Conservation (phyloP, 148 eudicot genomes). For the Rheum nobile region DNA sequence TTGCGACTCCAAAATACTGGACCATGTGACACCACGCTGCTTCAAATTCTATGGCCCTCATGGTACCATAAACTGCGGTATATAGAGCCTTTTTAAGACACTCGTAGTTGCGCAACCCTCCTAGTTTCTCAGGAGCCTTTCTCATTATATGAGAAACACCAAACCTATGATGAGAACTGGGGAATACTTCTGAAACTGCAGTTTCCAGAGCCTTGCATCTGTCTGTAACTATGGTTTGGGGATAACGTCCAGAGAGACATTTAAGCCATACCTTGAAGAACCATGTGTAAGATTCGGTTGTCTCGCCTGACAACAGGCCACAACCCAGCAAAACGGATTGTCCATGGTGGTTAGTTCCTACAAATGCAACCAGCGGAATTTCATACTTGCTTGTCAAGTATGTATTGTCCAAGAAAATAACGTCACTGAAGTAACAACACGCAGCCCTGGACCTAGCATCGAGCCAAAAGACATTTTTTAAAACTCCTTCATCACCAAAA, state of each 20-base stretch:
- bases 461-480: constrained; percentile 72
- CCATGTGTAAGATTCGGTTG: constrained; percentile 56
- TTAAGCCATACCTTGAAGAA: constrained; percentile 68
- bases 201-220: constrained; percentile 34
- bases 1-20: constrained; percentile 40
- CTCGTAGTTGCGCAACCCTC: constrained; percentile 30
- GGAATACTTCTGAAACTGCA: constrained; percentile 64
- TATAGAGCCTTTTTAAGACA: constrained; percentile 25
- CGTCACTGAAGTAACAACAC: constrained; percentile 63
- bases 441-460: constrained; percentile 75
- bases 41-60: constrained; percentile 70
- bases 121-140: constrained; percentile 32
- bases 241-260: constrained; percentile 67
- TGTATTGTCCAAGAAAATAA: constrained; percentile 51
- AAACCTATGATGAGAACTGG: constrained; percentile 56
- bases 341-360: constrained; percentile 59
- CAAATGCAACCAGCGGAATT: constrained; percentile 33
- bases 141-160: constrained; percentile 43
- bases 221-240: constrained; percentile 48
- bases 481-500: constrained; percentile 54
- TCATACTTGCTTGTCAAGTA: constrained; percentile 44
- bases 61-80: constrained; percentile 30
- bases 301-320: constrained; percentile 58
- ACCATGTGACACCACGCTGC: constrained; percentile 58
- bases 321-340: constrained; percentile 61